phyloP scores from a whole-genome alignment of 257 asterid genomes.

The Jasminum sambac region DNA sequence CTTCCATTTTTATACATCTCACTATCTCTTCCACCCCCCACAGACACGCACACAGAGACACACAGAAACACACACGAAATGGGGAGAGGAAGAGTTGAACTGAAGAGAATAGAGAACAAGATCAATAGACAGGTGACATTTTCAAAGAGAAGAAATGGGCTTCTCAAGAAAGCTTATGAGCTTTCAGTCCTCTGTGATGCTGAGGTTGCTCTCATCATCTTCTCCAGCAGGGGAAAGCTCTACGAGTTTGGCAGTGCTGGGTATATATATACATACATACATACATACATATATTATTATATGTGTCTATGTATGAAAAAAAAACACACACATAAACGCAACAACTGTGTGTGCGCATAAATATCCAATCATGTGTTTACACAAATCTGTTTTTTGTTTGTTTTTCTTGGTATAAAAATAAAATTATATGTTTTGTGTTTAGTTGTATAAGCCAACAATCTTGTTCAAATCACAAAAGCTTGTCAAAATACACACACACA shows the following conservation, averaged over 20 bases:
- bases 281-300: not conserved
- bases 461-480: conserved; percentile 7
- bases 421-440: conserved; percentile 10
- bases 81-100: conserved; percentile 98
- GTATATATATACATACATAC: conserved; percentile 25
- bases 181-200: conserved; percentile 97
- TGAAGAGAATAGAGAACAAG: conserved; percentile 94
- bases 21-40: conserved; percentile 7
- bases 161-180: conserved; percentile 92
- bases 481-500: not conserved
- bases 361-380: not conserved
- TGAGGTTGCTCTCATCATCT: conserved; percentile 93
- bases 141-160: conserved; percentile 91
- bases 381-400: conserved; percentile 7
- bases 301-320: not conserved
- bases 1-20: conserved; percentile 11
- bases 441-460: conserved; percentile 20
- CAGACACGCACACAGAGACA: conserved; percentile 15
- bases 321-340: not conserved
- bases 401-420: conserved; percentile 9
- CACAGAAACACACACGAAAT: conserved; percentile 27
- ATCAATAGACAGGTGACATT: conserved; percentile 95
- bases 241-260: conserved; percentile 82
- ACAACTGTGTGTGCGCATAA: not conserved
- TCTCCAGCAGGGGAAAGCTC: conserved; percentile 92